phyloP scores from a whole-genome alignment of 2,329 filamentous ascomycete species.

The Epichloe hybrida region DNA sequence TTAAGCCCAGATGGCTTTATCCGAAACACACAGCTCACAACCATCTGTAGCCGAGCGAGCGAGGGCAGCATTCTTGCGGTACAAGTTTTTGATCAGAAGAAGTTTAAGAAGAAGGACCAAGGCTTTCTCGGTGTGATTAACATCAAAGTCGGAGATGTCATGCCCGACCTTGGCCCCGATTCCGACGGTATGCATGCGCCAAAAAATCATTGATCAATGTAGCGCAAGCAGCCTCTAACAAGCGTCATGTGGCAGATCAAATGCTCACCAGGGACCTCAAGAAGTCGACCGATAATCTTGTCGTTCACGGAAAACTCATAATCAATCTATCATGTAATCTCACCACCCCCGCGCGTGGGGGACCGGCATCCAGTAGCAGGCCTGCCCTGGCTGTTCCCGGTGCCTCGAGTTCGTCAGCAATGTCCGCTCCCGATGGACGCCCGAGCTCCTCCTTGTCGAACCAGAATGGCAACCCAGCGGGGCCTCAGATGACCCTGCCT shows the following conservation, averaged over 20 bases:
- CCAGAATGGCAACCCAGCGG: slow-evolving; percentile 28
- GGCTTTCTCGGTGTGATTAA: slow-evolving; percentile 97
- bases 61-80: slow-evolving; percentile 96
- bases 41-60: slow-evolving; percentile 55
- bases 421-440: slow-evolving; percentile 33
- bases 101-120: slow-evolving; percentile 99
- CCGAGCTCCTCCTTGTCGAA: slow-evolving; percentile 41
- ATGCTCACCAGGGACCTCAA: slow-evolving; percentile 97
- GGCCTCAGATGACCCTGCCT: slow-evolving; percentile 28
- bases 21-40: neutral
- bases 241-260: slow-evolving; percentile 55
- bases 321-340: slow-evolving; percentile 93
- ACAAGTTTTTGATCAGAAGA: slow-evolving; percentile 98
- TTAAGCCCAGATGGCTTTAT: neutral
- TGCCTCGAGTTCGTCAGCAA: slow-evolving; percentile 29
- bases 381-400: slow-evolving; percentile 31
- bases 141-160: slow-evolving; percentile 84
- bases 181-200: slow-evolving; percentile 62
- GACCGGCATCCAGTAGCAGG: slow-evolving; percentile 29
- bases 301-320: slow-evolving; percentile 95
- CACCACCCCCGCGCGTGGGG: slow-evolving; percentile 48
- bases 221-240: slow-evolving; percentile 13
- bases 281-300: slow-evolving; percentile 94
- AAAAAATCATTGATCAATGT: neutral
- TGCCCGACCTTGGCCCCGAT: slow-evolving; percentile 69